A percentile compares a stretch with the other conserved stretches of the same genome.
Conservation (phyloP, 2,329 filamentous ascomycete species). For the Hypoxylon sp. region DNA sequence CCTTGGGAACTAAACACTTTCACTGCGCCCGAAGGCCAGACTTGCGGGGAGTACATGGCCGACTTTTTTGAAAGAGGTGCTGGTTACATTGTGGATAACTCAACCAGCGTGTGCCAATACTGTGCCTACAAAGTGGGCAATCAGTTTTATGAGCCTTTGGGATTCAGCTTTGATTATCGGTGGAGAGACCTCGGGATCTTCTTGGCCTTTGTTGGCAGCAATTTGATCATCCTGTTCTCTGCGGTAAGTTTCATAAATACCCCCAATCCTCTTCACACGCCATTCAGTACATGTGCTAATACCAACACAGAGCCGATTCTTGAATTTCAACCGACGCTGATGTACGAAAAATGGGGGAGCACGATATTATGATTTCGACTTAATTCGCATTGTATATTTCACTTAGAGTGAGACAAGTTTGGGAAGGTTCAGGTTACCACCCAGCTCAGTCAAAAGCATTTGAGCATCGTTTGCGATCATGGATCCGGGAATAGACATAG, state of each 20-base stretch:
- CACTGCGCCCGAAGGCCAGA: constrained; percentile 73
- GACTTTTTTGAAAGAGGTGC: constrained; percentile 78
- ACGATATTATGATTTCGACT: constrained; percentile 10
- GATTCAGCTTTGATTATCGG: constrained; percentile 75
- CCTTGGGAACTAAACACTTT: constrained; percentile 76
- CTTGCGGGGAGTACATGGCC: constrained; percentile 82
- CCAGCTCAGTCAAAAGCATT: neutral
- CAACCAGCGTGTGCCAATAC: constrained; percentile 79
- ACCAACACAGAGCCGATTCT: constrained; percentile 61
- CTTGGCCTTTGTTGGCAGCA: constrained; percentile 81
- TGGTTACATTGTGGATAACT: constrained; percentile 79
- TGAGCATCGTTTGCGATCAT: neutral
- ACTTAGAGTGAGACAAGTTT: constrained; percentile 3
- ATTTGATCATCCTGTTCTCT: constrained; percentile 73
- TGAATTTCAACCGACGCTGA: constrained; percentile 69
- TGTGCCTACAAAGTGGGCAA: constrained; percentile 86
- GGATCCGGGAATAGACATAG: constrained; percentile 15
- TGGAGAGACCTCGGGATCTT: constrained; percentile 90
- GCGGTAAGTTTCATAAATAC: constrained; percentile 61
- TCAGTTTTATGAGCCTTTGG: constrained; percentile 80
- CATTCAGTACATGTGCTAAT: constrained; percentile 38
- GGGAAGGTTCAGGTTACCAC: neutral
- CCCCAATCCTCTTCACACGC: neutral
- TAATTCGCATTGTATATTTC: constrained; percentile 2
- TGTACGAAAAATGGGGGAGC: constrained; percentile 12